Evolutionary conservation across 495 filamentous ascomycete genomes (phyloP), one percentile per base, ranked within the genome.

Genomic region (Penicillium steckii): DNA sequence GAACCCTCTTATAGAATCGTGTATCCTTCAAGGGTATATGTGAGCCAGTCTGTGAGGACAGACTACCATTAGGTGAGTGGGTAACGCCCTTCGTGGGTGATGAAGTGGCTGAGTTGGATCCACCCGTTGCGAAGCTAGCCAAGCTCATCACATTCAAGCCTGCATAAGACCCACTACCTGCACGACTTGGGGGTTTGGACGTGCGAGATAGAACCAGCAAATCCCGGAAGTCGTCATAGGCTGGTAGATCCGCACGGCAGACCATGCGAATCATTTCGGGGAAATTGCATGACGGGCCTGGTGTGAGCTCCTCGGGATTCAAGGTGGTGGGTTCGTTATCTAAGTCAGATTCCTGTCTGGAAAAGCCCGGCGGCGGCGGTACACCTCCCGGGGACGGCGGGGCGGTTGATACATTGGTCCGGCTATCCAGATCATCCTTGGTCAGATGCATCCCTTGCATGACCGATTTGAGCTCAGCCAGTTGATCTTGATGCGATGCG

Each of bases 401-500:
- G 59, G 78, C 84, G 41, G 84, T 87, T 32, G 78, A 86, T 53
- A 59, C 69, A 38, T 70, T 71, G 19, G 78, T 80, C 56, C 72
- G 86, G 22, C 69, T 63, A 22, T 88, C 84, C 33, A 71, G 55
- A 29, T 86, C 90, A 52, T 92, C 90, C 45, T 80, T 81, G 51
- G 89, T 83, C 30, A 77, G 70, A n/a, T 79, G 80, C 83, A 96
- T 90, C 44, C 85, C 80, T 74, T 96, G 89, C 87, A 98, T 89
- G 48, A 95, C 90, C 6, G 79, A 76, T 67, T 97, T 97, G 33
- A 98, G 79, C 68, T 97, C 88, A 7, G 86, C 80, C 8, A 98
- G 79, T 68, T 98, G 94, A 62, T 97, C 91, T 64, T 96, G 93
- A 51, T 96, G 91, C 7, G 88, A 94, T 33, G 83, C 81, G 33